A percentile compares a stretch with the other conserved stretches of the same genome.
Conservation (phyloP, 2,329 filamentous ascomycete genomes). For the Epichloe elymi region DNA sequence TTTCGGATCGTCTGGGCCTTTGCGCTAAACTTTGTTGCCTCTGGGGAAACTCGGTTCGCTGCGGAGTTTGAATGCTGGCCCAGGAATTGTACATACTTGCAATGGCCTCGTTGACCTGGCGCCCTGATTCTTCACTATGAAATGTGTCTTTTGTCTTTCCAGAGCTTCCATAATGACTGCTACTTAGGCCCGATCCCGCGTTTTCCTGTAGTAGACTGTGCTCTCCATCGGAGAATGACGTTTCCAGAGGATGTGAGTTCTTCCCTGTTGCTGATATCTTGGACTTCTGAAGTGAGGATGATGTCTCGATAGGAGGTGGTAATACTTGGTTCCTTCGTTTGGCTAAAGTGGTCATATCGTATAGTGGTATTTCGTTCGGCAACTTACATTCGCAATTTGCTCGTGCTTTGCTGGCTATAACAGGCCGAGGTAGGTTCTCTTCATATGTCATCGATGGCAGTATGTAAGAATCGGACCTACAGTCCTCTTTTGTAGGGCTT, state of each 20-base stretch:
- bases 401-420: not conserved
- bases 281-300: conserved; percentile 2
- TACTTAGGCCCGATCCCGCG: not conserved
- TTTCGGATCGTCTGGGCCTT: conserved; percentile 17
- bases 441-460: not conserved
- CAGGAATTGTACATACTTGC: conserved; percentile 12
- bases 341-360: not conserved
- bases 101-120: conserved; percentile 7
- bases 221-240: not conserved
- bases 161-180: not conserved
- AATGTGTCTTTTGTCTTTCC: not conserved
- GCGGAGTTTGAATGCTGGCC: conserved; percentile 10
- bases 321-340: conserved; percentile 1
- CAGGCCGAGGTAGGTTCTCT: not conserved
- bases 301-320: conserved; percentile 2
- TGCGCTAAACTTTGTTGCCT: conserved; percentile 9
- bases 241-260: not conserved
- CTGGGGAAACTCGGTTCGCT: conserved; percentile 7
- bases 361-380: not conserved
- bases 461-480: not conserved
- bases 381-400: not conserved
- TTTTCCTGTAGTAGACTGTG: not conserved
- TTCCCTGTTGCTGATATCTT: conserved; percentile 3
- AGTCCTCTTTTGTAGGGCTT: not conserved
- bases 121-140: not conserved